Conservation (phyloP, 106 monocot genomes). For the Acorus gramineus region DNA sequence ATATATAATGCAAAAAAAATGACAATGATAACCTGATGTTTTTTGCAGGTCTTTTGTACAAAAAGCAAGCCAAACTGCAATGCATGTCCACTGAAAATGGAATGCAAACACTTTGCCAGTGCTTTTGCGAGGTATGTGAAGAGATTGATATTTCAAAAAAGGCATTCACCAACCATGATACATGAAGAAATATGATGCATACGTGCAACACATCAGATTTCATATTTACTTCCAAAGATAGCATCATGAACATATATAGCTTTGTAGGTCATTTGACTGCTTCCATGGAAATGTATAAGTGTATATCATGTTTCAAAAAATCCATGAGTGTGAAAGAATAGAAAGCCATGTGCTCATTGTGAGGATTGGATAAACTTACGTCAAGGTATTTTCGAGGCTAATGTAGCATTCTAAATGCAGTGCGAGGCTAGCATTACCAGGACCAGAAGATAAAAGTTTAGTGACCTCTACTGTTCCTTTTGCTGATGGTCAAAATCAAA, state of each 20-base stretch:
- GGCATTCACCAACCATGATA: background rate
- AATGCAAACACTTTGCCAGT: conserved; percentile 85
- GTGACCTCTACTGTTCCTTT: conserved; percentile 10
- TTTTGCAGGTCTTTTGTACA: conserved; percentile 73
- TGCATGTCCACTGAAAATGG: conserved; percentile 71
- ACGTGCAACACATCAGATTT: background rate
- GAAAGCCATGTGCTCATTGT: no score
- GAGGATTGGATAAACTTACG: no score
- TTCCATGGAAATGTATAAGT: no score
- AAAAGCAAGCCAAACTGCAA: conserved; percentile 90
- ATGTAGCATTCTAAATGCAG: conserved; percentile 16
- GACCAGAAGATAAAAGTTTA: conserved; percentile 43
- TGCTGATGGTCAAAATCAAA: conserved; percentile 1
- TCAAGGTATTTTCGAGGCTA: background rate
- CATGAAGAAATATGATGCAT: background rate
- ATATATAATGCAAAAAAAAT: no score
- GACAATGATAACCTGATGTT: background rate
- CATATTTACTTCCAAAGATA: background rate
- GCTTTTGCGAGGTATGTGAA: conserved; percentile 59
- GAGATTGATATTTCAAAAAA: background rate
- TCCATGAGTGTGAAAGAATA: no score
- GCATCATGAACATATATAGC: no score
- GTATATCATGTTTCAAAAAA: no score
- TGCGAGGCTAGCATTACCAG: conserved; percentile 54
- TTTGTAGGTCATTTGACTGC: no score